phyloP scores from a whole-genome alignment of 129 eudicot genomes.

The Flaveria linearis region DNA sequence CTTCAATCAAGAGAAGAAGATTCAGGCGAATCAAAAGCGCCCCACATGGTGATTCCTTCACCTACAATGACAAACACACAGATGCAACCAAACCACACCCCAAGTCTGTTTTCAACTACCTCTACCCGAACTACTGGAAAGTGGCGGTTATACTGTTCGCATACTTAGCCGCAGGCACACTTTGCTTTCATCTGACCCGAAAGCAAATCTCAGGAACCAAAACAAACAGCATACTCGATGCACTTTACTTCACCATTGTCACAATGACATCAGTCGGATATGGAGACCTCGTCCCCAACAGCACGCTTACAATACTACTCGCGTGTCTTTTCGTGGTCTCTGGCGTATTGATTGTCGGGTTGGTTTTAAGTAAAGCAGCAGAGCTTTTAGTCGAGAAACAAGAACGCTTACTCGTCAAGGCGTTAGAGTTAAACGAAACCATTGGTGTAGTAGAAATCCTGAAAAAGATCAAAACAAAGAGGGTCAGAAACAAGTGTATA shows the following conservation, averaged over 20 bases:
- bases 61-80: conserved; percentile 29
- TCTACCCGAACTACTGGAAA: conserved; percentile 61
- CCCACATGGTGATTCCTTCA: conserved; percentile 47
- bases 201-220: conserved; percentile 58
- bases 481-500: conserved; percentile 59
- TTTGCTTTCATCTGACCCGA: conserved; percentile 51
- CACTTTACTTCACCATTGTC: conserved; percentile 80
- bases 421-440: conserved; percentile 51
- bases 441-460: conserved; percentile 52
- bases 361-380: conserved; percentile 69
- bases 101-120: conserved; percentile 37
- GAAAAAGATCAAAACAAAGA: conserved; percentile 60
- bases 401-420: conserved; percentile 61
- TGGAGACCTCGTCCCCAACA: conserved; percentile 77
- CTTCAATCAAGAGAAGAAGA: conserved; percentile 49
- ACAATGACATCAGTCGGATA: conserved; percentile 94
- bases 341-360: conserved; percentile 63
- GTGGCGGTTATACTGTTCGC: conserved; percentile 37
- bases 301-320: conserved; percentile 57
- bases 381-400: conserved; percentile 84
- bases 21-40: conserved; percentile 65
- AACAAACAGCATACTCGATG: conserved; percentile 60
- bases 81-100: conserved; percentile 21
- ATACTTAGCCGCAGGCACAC: conserved; percentile 58
- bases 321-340: conserved; percentile 77